Evolutionary conservation across 768 basidiomycete genomes (phyloP), one percentile per base, ranked within the genome.

Genomic region (Kwoniella botswanensis): DNA sequence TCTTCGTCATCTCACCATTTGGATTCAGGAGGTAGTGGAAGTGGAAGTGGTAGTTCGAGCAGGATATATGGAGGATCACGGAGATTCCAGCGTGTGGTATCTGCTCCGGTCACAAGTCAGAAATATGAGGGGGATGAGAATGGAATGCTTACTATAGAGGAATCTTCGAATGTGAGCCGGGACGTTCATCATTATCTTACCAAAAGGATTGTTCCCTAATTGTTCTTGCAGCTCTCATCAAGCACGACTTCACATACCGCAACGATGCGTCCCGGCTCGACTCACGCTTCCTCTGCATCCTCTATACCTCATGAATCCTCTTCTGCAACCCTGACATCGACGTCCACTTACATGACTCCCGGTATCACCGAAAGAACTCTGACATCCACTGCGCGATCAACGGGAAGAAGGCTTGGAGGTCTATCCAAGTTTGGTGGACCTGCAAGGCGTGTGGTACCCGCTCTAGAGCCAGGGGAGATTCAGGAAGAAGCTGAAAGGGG

Each of bases 381-480:
- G 35, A 50, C 64, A 2, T 55, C 74, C 4, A 59, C 72, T 13
- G 68, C 75, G 2, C 46, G 74, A 11, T 78, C 80, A 11, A 78
- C 80, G 3, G 71, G 68, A 7, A 67, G 80, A 50, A 65, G 78
- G 52, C 57, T 79, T 18, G 78, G 75, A 12, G 75, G 75, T 9
- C 65, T 82, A 12, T 77, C 77, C 13, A 57, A 74, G 46, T 82
- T 82, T 56, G 80, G 80, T 12, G 80, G 80, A 17, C 80, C 80
- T 26, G 79, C 80, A 12, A 65, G 80, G 54, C 67, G 80, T 21
- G 73, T 76, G 21, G 63, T 76, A 9, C 59, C 70, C 7, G 44
- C 61, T 24, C 17, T 65, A 11, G 71, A 67, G 2, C 24, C 41
- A 26, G 72, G 63, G 21, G 71, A 67, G n/a, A 11, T 55, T n/a